Percentiles rank a stretch among this genome's conserved stretches.
Evolutionary conservation across 768 basidiomycete species (phyloP).

Genomic region (Royoungia palumana): DNA sequence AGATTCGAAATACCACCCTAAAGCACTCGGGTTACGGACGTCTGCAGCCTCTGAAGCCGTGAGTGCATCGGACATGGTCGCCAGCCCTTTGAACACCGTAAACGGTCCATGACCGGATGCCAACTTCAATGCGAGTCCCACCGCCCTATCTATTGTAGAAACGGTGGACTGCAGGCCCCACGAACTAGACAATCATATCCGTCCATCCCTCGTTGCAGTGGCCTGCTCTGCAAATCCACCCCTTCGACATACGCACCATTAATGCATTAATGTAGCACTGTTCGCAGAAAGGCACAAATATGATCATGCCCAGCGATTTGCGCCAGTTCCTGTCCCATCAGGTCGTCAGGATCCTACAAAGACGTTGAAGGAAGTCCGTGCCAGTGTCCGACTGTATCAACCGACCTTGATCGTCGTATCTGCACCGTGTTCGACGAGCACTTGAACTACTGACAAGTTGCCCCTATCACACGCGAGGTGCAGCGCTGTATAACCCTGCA

Average conservation of each 20-base stretch:
- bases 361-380: constrained; percentile 3
- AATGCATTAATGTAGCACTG: constrained; percentile 17
- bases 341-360: constrained; percentile 62
- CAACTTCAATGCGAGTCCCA: background rate
- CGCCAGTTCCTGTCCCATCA: constrained; percentile 61
- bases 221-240: background rate
- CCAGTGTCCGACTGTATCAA: background rate
- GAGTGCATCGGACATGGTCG: background rate
- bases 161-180: background rate
- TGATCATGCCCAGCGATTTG: constrained; percentile 52
- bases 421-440: constrained; percentile 64
- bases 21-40: constrained; percentile 23
- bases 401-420: constrained; percentile 60
- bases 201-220: constrained; percentile 8
- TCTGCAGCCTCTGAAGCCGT: constrained; percentile 1
- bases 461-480: constrained; percentile 89
- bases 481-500: constrained; percentile 82
- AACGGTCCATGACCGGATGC: constrained; percentile 8
- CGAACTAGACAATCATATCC: constrained; percentile 1
- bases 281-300: constrained; percentile 38
- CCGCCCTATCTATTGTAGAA: background rate
- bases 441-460: constrained; percentile 48
- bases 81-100: background rate
- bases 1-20: constrained; percentile 53
- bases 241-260: constrained; percentile 9